Evolutionary conservation across 2,329 filamentous ascomycete species (phyloP).

Genomic region (Beauveria scarabaeidicola): DNA sequence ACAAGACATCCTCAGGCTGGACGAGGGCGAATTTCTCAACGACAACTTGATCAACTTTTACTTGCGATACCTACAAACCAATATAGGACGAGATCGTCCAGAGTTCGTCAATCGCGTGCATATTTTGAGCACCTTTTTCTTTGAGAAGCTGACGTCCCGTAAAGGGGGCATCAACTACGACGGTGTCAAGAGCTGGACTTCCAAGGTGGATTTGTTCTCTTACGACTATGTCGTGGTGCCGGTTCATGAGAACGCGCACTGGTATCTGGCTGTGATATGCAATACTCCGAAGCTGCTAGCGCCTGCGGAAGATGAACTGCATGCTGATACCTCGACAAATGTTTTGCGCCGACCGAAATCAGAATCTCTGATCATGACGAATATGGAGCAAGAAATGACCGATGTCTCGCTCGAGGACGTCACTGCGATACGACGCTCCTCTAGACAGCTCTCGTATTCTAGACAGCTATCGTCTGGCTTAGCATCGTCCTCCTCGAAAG

Average conservation of each 20-base stretch:
- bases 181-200: constrained; percentile 80
- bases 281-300: constrained; percentile 55
- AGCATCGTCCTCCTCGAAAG: not conserved
- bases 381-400: constrained; percentile 16
- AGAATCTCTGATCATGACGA: constrained; percentile 12
- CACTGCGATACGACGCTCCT: not conserved
- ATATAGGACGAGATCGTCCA: constrained; percentile 45
- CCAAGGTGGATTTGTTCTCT: constrained; percentile 71
- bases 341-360: constrained; percentile 5
- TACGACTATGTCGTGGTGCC: constrained; percentile 89
- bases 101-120: constrained; percentile 59
- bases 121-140: constrained; percentile 93
- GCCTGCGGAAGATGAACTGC: constrained; percentile 12
- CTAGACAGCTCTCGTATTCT: not conserved
- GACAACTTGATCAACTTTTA: constrained; percentile 91
- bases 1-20: constrained; percentile 66
- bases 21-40: constrained; percentile 82
- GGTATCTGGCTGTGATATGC: constrained; percentile 94
- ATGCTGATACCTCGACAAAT: constrained; percentile 3
- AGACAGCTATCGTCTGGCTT: not conserved
- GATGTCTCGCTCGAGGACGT: constrained; percentile 18
- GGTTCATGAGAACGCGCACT: constrained; percentile 79
- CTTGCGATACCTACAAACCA: constrained; percentile 61
- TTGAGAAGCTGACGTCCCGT: constrained; percentile 56
- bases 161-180: constrained; percentile 68